Evolutionary conservation across 305 asterid genomes (phyloP).

Genomic region (Fraxinus baroniana): DNA sequence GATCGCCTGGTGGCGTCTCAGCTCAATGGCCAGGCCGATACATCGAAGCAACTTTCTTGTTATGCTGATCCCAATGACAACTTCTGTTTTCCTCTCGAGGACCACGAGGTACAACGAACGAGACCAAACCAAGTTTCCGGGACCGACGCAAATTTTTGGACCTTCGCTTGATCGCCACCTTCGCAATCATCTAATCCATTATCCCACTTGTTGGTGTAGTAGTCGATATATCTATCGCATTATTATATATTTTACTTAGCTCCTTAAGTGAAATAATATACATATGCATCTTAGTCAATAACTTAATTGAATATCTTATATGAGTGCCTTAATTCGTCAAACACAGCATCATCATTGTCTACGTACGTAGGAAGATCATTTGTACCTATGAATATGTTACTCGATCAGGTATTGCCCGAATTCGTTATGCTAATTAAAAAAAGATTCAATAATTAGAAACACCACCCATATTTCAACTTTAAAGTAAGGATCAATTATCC

Average conservation of each 20-base stretch:
- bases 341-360: slow-evolving; percentile 25
- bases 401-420: background rate
- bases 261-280: background rate
- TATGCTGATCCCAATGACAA: slow-evolving; percentile 33
- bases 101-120: slow-evolving; percentile 23
- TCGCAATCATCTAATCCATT: slow-evolving; percentile 70
- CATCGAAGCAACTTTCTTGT: slow-evolving; percentile 22
- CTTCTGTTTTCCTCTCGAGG: slow-evolving; percentile 46
- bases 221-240: background rate
- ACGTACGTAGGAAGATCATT: slow-evolving; percentile 10
- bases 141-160: slow-evolving; percentile 63
- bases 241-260: background rate
- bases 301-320: background rate
- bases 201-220: slow-evolving; percentile 66
- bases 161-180: slow-evolving; percentile 52
- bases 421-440: slow-evolving; percentile 4
- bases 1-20: slow-evolving; percentile 90
- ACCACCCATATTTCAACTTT: background rate
- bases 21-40: slow-evolving; percentile 57
- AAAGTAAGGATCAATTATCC: background rate
- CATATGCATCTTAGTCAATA: background rate
- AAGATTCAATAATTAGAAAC: slow-evolving; percentile 4
- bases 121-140: slow-evolving; percentile 33
- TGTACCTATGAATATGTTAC: background rate
- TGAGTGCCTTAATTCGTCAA: slow-evolving; percentile 13